Percentiles rank a stretch among this genome's conserved stretches.
phyloP scores from a whole-genome alignment of 345 rosid species.

The Psidium guajava region DNA sequence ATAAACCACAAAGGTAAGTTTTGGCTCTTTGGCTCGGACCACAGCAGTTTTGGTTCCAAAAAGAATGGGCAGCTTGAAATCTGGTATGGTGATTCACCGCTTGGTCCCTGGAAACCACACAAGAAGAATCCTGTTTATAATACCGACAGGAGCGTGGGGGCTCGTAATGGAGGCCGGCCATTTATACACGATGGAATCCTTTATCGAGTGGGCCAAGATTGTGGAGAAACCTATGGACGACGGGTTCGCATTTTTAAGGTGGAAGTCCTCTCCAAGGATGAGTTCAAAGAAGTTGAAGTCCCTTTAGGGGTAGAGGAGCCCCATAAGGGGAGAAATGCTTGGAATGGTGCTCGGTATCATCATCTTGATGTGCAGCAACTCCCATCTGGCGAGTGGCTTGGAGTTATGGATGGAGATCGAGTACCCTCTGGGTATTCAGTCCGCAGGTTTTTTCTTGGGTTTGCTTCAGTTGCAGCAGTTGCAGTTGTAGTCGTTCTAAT shows the following conservation, averaged over 20 bases:
- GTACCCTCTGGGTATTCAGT: slow-evolving; percentile 62
- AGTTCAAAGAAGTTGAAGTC: slow-evolving; percentile 71
- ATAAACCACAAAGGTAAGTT: slow-evolving; percentile 47
- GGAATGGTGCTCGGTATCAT: slow-evolving; percentile 84
- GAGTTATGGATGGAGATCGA: slow-evolving; percentile 81
- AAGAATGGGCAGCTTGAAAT: slow-evolving; percentile 82
- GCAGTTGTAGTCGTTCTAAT: slow-evolving; percentile 31
- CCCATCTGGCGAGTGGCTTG: slow-evolving; percentile 75
- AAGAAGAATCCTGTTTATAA: slow-evolving; percentile 80
- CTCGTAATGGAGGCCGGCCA: slow-evolving; percentile 92
- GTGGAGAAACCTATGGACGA: slow-evolving; percentile 76
- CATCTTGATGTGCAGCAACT: slow-evolving; percentile 76
- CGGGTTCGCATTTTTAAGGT: slow-evolving; percentile 53
- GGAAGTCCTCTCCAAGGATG: slow-evolving; percentile 48
- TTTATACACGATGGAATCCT: slow-evolving; percentile 55
- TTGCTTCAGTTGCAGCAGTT: slow-evolving; percentile 52
- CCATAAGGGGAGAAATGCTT: slow-evolving; percentile 54
- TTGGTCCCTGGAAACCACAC: slow-evolving; percentile 95
- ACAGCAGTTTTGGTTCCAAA: slow-evolving; percentile 45
- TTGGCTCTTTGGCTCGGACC: slow-evolving; percentile 91
- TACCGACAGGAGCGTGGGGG: slow-evolving; percentile 42
- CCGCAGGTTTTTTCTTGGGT: slow-evolving; percentile 56
- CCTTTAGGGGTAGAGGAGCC: slow-evolving; percentile 38
- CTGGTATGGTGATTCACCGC: slow-evolving; percentile 78
- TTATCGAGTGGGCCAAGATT: slow-evolving; percentile 95